Percentiles rank a stretch among this genome's conserved stretches.
These are phyloP conservation scores for Coprinopsis strossmayeri DNA, from an alignment of 768 basidiomycete genomes.

Conservation along the genomic window DNA sequence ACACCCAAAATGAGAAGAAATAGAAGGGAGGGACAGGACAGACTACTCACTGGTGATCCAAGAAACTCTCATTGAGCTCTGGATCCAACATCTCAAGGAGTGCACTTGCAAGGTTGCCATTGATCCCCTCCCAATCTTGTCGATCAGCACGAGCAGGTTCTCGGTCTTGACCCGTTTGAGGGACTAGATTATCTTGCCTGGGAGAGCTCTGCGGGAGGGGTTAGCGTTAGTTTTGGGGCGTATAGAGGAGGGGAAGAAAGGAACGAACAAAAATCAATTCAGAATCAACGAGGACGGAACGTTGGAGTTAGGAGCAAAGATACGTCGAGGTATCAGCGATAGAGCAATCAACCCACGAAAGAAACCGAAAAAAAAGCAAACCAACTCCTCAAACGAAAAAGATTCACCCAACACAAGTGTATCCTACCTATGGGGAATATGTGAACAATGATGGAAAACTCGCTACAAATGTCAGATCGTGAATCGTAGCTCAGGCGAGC, in stretches of 20 bases:
- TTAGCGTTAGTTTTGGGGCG: no score
- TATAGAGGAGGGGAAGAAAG: no score
- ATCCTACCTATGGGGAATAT: background rate
- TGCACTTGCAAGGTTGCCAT: slow-evolving; percentile 90
- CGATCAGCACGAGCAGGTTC: slow-evolving; percentile 90
- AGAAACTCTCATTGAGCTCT: slow-evolving; percentile 90
- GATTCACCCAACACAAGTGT: background rate
- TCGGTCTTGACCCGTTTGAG: slow-evolving; percentile 90
- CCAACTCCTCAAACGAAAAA: background rate
- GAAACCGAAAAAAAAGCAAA: background rate
- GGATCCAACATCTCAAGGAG: slow-evolving; percentile 91
- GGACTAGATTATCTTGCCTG: slow-evolving; percentile 93
- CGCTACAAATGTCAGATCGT: no score
- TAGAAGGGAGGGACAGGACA: no score
- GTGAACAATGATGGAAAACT: background rate
- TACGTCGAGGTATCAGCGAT: no score
- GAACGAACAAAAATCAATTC: no score
- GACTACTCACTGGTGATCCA: slow-evolving; percentile 95
- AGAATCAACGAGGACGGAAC: no score
- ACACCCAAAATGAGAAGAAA: no score
- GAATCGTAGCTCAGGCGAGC: no score
- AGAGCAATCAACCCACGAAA: background rate
- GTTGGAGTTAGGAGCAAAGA: no score
- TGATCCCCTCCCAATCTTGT: slow-evolving; percentile 88
- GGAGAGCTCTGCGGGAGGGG: slow-evolving; percentile 61